Evolutionary conservation across 176 grass and related monocot species (phyloP), one percentile per base, ranked within the genome.

Genomic region (Dendrocalamus sinicus): DNA sequence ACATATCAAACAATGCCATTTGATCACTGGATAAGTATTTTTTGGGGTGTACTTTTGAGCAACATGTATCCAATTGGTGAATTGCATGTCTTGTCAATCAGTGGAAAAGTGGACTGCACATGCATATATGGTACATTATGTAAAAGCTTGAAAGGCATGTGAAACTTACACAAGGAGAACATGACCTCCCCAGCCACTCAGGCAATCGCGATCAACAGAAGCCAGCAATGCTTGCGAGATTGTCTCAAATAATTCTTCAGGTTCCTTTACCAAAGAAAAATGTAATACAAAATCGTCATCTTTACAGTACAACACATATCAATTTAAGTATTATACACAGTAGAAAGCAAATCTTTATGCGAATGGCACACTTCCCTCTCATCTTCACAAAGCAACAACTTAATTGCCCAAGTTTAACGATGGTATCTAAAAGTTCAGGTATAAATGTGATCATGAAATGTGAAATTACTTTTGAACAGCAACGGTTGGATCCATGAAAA

Each of bases 191-290:
- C 93, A 95, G 65, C 96, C 96, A 76, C 93, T 95, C 12, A 95
- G 88, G 71, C 93, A 98, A 85, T 98, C 96, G 12, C 96, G 93
- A 67, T 98, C 93, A 16, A 94, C 86, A 16, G 96, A 98, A 62
- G 93, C 81, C 63, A 84, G 30, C 78, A 98, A 61, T 74, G 96
- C 93, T 93, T 98, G 96, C n/a, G 96, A 98, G 72, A 98, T 76
- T 9, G 93, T 98, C 88, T 95, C 91, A 44, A 98, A 98, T 60
- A 98, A 76, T 84, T 98, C 93, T 39, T 98, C 96, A 5, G 96
- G 91, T 73, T 92, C 93, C 96, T 98, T 84, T 65, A 76, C 58
- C 43, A 75, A 89, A 89, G 22, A 67, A 64, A 83, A 83, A 87
- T 11, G 46, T 17, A 11, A 23, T 8, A 68, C 64, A 57, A 14